phyloP scores from a whole-genome alignment of 1,284 basidiomycete genomes.

The Malassezia equina region DNA sequence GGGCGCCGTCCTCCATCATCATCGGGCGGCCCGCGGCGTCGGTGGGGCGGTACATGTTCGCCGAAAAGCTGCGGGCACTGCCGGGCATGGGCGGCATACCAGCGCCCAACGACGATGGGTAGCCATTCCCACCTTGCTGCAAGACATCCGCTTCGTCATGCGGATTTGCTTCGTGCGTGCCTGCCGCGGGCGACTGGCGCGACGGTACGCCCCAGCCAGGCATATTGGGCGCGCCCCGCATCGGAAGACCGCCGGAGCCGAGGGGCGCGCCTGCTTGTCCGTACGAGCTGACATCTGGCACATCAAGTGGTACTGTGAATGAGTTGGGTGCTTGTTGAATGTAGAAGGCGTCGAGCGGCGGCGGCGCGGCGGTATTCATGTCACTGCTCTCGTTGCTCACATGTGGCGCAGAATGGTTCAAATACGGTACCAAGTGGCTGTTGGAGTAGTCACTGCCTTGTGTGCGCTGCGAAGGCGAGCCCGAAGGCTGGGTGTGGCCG shows the following conservation, averaged over 20 bases:
- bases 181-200: slow-evolving; percentile 5
- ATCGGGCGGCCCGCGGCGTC: slow-evolving; percentile 6
- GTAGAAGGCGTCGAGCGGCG: slow-evolving; percentile 16
- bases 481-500: slow-evolving; percentile 1
- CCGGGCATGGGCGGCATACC: slow-evolving; percentile 3
- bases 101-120: not conserved
- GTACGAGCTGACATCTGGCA: slow-evolving; percentile 12
- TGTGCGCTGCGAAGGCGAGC: slow-evolving; percentile 2
- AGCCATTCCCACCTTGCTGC: slow-evolving; percentile 2
- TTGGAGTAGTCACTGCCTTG: slow-evolving; percentile 1
- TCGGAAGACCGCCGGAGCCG: not conserved
- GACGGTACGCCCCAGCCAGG: slow-evolving; percentile 7
- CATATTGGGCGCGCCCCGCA: slow-evolving; percentile 12
- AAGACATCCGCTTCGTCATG: slow-evolving; percentile 14
- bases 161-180: not conserved
- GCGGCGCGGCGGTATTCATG: slow-evolving; percentile 2
- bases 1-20: slow-evolving; percentile 9
- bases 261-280: slow-evolving; percentile 7
- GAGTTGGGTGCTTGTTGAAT: slow-evolving; percentile 17
- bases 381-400: slow-evolving; percentile 7
- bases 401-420: slow-evolving; percentile 6
- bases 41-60: slow-evolving; percentile 5
- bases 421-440: slow-evolving; percentile 10
- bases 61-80: not conserved
- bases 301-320: slow-evolving; percentile 15